These are phyloP conservation scores for Colletotrichum sp. DNA, from an alignment of 2,329 filamentous ascomycete species.

Conservation along the genomic window DNA sequence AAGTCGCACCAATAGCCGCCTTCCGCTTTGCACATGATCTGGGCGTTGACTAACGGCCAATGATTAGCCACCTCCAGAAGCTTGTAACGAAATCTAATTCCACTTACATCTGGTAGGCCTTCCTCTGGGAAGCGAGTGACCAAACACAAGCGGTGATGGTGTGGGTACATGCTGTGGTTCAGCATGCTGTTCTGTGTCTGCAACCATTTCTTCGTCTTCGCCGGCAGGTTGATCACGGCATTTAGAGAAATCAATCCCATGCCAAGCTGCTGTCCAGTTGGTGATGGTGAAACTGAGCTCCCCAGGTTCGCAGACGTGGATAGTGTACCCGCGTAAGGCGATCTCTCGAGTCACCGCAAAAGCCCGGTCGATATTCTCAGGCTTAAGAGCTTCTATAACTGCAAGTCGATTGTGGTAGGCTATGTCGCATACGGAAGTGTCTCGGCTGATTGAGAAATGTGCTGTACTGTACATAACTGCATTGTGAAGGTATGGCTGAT, in stretches of 20 bases:
- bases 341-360: conserved; percentile 16
- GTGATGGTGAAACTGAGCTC: conserved; percentile 19
- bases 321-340: not conserved
- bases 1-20: conserved; percentile 26
- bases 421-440: conserved; percentile 20
- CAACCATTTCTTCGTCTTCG: not conserved
- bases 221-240: not conserved
- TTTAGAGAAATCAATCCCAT: conserved; percentile 19
- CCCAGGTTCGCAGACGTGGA: conserved; percentile 23
- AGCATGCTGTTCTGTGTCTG: not conserved
- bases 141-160: conserved; percentile 17
- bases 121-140: conserved; percentile 11
- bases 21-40: conserved; percentile 23
- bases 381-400: conserved; percentile 21
- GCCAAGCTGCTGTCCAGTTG: conserved; percentile 24
- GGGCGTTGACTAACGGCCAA: not conserved
- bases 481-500: conserved; percentile 24
- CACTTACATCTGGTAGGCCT: conserved; percentile 15
- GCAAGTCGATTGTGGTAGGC: conserved; percentile 19
- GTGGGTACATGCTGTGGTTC: not conserved
- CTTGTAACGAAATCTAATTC: not conserved
- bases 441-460: conserved; percentile 4
- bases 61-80: not conserved
- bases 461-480: conserved; percentile 6
- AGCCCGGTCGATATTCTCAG: conserved; percentile 6